Percentiles rank a stretch among this genome's conserved stretches.
These are phyloP conservation scores for Candida hungchunana DNA, from an alignment of 805 yeast species.

Conservation along the genomic window DNA sequence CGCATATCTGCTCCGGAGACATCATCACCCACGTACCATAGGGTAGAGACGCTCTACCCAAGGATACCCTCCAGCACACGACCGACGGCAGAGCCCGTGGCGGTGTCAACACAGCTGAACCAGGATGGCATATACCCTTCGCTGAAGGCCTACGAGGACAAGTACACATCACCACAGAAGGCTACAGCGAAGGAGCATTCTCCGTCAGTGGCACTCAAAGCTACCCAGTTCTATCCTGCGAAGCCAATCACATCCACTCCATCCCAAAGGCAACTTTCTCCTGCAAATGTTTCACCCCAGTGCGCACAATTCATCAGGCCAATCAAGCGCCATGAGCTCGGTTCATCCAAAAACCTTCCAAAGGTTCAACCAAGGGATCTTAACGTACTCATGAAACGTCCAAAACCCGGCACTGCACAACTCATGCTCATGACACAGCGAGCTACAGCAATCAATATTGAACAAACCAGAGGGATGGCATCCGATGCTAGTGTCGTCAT, in stretches of 20 bases:
- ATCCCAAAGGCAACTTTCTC: too few relatives aligned
- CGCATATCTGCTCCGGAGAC: slow-evolving; percentile 22
- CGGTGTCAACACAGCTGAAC: not conserved
- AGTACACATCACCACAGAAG: slow-evolving; percentile 1
- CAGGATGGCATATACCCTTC: slow-evolving; percentile 6
- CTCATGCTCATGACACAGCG: slow-evolving; percentile 15
- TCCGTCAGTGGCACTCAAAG: not conserved
- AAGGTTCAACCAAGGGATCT: too few relatives aligned
- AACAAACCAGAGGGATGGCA: slow-evolving; percentile 6
- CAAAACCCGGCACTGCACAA: slow-evolving; percentile 9
- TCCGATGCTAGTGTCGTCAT: slow-evolving; percentile 5
- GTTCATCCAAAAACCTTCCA: too few relatives aligned
- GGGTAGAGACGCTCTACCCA: slow-evolving; percentile 21
- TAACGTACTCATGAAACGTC: not conserved
- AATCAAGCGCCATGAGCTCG: too few relatives aligned
- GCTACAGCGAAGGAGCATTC: not conserved
- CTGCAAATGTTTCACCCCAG: too few relatives aligned
- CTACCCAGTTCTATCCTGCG: not conserved
- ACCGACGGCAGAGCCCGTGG: not conserved
- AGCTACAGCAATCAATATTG: slow-evolving; percentile 1
- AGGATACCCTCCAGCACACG: not conserved
- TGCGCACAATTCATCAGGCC: too few relatives aligned
- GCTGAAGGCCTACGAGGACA: slow-evolving; percentile 7
- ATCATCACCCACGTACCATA: slow-evolving; percentile 28
- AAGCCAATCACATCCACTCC: not conserved